phyloP scores from a whole-genome alignment of 768 basidiomycete genomes.

The Boletus fagicola region DNA sequence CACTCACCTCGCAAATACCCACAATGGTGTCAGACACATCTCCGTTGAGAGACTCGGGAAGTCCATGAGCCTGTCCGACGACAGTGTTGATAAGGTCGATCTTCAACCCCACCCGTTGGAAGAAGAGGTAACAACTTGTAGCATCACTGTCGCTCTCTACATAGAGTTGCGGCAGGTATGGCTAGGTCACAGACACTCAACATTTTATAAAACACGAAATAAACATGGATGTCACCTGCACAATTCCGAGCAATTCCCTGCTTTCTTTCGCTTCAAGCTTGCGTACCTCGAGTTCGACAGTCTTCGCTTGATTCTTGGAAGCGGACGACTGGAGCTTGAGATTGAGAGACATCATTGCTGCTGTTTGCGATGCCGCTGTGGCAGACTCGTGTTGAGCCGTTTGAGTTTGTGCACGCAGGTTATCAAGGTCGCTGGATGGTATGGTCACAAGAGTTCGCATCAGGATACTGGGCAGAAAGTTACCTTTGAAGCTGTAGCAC shows the following conservation, averaged over 20 bases:
- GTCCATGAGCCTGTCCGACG: slow-evolving; percentile 76
- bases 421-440: slow-evolving; percentile 74
- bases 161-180: slow-evolving; percentile 89
- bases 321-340: slow-evolving; percentile 91
- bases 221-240: slow-evolving; percentile 54
- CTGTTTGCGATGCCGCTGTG: slow-evolving; percentile 81
- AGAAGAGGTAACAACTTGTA: slow-evolving; percentile 87
- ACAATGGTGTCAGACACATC: slow-evolving; percentile 83
- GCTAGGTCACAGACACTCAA: slow-evolving; percentile 41
- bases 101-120: slow-evolving; percentile 85
- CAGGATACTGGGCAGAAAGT: slow-evolving; percentile 8
- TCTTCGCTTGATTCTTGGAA: slow-evolving; percentile 85
- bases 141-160: slow-evolving; percentile 87
- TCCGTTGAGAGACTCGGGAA: slow-evolving; percentile 83
- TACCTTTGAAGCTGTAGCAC: slow-evolving; percentile 82
- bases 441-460: slow-evolving; percentile 10
- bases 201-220: not conserved
- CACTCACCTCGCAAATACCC: slow-evolving; percentile 86
- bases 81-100: slow-evolving; percentile 81
- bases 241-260: slow-evolving; percentile 73
- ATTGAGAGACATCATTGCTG: slow-evolving; percentile 92
- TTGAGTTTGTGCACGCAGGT: slow-evolving; percentile 79
- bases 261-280: slow-evolving; percentile 83
- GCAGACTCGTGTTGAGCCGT: slow-evolving; percentile 82
- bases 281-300: slow-evolving; percentile 85